Percentiles rank a stretch among this genome's conserved stretches.
Evolutionary conservation across 441 rosid genomes (phyloP).

Genomic region (Theobroma grandiflorum): DNA sequence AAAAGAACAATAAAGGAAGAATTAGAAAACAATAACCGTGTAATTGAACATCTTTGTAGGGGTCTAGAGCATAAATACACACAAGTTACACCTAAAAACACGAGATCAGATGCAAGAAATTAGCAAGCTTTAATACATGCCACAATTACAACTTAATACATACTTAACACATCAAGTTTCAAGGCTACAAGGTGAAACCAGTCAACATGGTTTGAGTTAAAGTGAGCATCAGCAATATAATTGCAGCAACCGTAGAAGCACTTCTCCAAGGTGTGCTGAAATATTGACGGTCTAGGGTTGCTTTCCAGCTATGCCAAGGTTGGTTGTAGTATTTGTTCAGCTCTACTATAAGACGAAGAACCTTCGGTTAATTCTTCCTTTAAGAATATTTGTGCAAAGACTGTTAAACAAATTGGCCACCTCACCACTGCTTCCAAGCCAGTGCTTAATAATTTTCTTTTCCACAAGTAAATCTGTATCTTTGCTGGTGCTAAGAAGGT

Average conservation of each 20-base stretch:
- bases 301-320: neutral
- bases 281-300: neutral
- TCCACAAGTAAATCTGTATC: neutral
- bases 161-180: neutral
- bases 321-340: neutral
- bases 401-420: neutral
- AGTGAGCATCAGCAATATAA: neutral
- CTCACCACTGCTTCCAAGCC: neutral
- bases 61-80: no score
- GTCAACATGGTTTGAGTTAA: neutral
- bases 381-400: neutral
- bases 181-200: neutral
- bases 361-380: neutral
- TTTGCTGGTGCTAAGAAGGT: neutral
- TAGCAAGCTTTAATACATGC: neutral
- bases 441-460: neutral
- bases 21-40: no score
- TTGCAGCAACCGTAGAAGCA: neutral
- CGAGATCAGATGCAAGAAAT: neutral
- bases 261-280: neutral
- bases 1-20: no score
- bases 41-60: no score
- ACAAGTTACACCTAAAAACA: neutral
- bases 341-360: neutral
- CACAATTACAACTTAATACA: neutral